Base-by-base conservation (phyloP, 352 stramenopile genomes). In the Globisporangium ultimum region DNA sequence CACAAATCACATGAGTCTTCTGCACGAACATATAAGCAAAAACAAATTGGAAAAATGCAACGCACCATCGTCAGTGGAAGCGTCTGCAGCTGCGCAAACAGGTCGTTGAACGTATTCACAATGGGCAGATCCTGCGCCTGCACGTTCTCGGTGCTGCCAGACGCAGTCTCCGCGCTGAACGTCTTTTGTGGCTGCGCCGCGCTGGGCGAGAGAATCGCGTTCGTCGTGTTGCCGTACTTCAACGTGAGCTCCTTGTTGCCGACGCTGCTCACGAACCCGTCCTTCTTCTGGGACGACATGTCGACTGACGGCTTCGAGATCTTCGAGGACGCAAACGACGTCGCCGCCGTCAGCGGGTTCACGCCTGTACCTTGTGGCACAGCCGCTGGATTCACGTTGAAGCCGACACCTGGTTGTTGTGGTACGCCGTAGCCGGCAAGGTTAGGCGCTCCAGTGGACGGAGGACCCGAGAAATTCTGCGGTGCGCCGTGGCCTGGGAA, bases 181-280 rank as follows among this genome's bases (percentile, higher is more conserved):
- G 70, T 66, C 60, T 80, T 84, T 1, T 67, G 53, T 5, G 57
- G 58, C 5, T 47, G 43, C 6, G 18, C 52, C 15, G 47, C 66
- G 22, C 74, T 60, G 0, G 84, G 86, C 6, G 86, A 94, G 20
- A 89, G 76, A 40, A 79, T 68, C 12, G 80, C 74, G 51, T 66
- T 80, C 47, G 78, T 83, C 42, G 68, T 56, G 71, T 95, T 95
- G 43, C 84, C 84, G 67, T 95, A 95, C 78, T 95, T 95, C 41
- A 80, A 64, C 57, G 84, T 89, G 55, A 93, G 67, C 66, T 92
- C 80, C 72, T 91, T 91, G 79, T 95, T 93, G 53, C 82, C 82
- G 47, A 89, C 86, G 60, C 84, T 93, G 56, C 75, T 95, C 2
- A 92, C 70, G 43, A 95, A 95, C 0, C 86, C 83, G 41, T 95